Evolutionary conservation across 768 basidiomycete species (phyloP), one percentile per base, ranked within the genome.

Genomic region (Lactarius akahatsu): DNA sequence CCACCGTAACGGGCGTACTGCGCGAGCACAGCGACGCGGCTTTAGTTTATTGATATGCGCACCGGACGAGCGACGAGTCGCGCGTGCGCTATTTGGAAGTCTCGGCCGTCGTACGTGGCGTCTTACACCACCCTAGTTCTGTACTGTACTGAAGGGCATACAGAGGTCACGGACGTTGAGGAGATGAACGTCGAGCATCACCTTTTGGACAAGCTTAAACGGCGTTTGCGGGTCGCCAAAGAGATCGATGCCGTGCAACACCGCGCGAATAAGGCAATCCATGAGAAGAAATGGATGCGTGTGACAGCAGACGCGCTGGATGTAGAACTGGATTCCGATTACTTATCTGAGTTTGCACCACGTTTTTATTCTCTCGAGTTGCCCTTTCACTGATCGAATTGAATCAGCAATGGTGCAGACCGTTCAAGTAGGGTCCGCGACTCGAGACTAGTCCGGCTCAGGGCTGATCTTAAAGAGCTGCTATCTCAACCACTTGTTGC

Each of bases 1-100:
- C 36, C 97, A 99, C 73, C 85, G 96, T 45, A 95, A 91, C 72
- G 96, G 96, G 11, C 85, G 96, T 66, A 98, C 96, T 1, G 96
- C 96, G 32, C 89, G 96, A 75, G 96, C 96, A 10, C 88, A 87
- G 82, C 83, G 85, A 66, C 84, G 86, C 62, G 96, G 96, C 6
- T 94, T 98, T 77, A 91, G 92, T 71, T 81, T 98, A 76, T 81
- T 96, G 72, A 86, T 98, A 80, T 88, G 89, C 73, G 87, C 92
- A 10, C 94, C 96, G 0, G 96, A 96, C 71, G 96, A 99, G 74
- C 85, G 89, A 70, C 82, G 86, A 36, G 76, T 92, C 43, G 85
- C 92, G 45, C 81, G 83, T 65, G 86, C 86, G 41, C 74, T 99
- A 55, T 81, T 98, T 72, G 82, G 82, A 32, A 89, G 86, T 71